Evolutionary conservation across 805 yeast species (phyloP), one percentile per base, ranked within the genome.

Genomic region (Ogataea kodamae): DNA sequence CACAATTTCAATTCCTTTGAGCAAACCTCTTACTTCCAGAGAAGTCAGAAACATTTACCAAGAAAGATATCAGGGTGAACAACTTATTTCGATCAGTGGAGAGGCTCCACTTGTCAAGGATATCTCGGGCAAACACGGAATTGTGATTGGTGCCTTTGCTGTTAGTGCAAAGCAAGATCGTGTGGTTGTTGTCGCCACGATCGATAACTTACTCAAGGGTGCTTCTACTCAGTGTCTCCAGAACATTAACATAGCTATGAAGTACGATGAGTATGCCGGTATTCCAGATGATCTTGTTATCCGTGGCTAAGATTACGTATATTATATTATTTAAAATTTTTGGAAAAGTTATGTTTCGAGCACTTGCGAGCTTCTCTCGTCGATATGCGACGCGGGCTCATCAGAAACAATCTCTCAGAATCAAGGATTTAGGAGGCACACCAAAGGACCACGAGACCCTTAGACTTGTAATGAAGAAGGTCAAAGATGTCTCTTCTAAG

Each of bases 161-260:
- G 95, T 94, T 29, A 89, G 84, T 58, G 76, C 89, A 15, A 78
- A 78, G 36, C 85, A 83, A 55, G 81, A 87, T 65, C 78, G 99
- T 59, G 94, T 88, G 14, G 97, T 92, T 15, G 70, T 92, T 34
- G 92, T 90, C 35, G 96, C 96, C 14, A 88, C 97, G 4, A 90
- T 92, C 50, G 99, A 92, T 58, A 92, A 92, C 61, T 70, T 92
- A 55, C 73, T 92, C 56, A 92, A 92, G 69, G 99, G 99, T 47
- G 99, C 99, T 26, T 95, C 97, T 28, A 92, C 99, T 11, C 99
- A 92, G 66, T 90, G 97, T 66, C 62, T 92, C 60, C 99, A 92
- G 64, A 92, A 92, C 68, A 84, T 94, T 61, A 92, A 92, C 62
- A 70, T 92, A 61, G 83, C 86, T 5, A 65, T 83, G 67, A 89